Percentiles rank a stretch among this genome's conserved stretches.
Evolutionary conservation across 768 basidiomycete genomes (phyloP).

Genomic region (Omphalotus guepiniiformis): DNA sequence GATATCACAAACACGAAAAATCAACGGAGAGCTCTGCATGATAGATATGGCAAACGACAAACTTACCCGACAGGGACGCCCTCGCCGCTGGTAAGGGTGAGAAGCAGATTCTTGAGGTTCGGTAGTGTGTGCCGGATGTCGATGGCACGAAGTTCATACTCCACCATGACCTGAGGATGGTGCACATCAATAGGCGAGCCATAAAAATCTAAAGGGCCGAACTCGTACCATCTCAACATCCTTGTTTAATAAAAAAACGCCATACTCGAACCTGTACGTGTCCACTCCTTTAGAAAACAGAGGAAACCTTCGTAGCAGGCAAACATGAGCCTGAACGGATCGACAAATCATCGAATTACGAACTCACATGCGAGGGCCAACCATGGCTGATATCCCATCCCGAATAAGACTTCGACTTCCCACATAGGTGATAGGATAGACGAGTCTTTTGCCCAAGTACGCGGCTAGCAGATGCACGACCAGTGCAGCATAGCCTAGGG

Average conservation of each 20-base stretch:
- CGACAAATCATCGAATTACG: not conserved
- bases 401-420: slow-evolving; percentile 89
- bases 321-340: not conserved
- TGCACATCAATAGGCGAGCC: slow-evolving; percentile 11
- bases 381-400: slow-evolving; percentile 93
- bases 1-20: not conserved
- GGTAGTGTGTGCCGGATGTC: slow-evolving; percentile 96
- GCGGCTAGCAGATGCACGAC: slow-evolving; percentile 77
- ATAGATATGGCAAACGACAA: not conserved
- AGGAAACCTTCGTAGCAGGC: slow-evolving; percentile 66
- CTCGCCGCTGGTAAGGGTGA: slow-evolving; percentile 78
- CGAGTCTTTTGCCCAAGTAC: slow-evolving; percentile 69
- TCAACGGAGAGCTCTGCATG: slow-evolving; percentile 1
- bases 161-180: slow-evolving; percentile 73
- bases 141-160: slow-evolving; percentile 81
- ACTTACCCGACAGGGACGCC: slow-evolving; percentile 31
- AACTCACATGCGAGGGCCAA: slow-evolving; percentile 88
- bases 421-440: slow-evolving; percentile 87
- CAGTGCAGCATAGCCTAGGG: slow-evolving; percentile 88
- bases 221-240: slow-evolving; percentile 84
- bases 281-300: slow-evolving; percentile 93
- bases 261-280: slow-evolving; percentile 96
- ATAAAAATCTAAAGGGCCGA: too few species aligned
- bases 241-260: slow-evolving; percentile 94
- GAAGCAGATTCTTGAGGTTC: slow-evolving; percentile 89